Evolutionary conservation across 352 stramenopile species (phyloP).

Genomic region (Globisporangium carolinianum): DNA sequence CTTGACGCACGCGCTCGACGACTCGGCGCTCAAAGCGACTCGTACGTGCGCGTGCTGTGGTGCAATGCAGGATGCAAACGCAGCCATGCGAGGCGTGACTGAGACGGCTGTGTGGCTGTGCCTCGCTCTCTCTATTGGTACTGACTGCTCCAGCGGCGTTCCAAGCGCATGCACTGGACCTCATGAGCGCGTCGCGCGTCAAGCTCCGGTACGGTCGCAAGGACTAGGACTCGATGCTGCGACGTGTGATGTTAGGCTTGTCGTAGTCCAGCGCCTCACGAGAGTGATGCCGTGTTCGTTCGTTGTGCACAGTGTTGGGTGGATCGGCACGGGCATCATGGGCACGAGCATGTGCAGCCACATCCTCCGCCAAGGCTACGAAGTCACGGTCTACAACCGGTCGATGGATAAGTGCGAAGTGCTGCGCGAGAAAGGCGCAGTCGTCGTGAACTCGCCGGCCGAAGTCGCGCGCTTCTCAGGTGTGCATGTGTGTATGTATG

Average conservation of each 20-base stretch:
- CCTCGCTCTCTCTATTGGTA: neutral
- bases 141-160: conserved; percentile 30
- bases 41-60: conserved; percentile 18
- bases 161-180: conserved; percentile 45
- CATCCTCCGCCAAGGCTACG: conserved; percentile 79
- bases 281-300: neutral
- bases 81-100: neutral
- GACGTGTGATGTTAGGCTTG: neutral
- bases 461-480: conserved; percentile 75
- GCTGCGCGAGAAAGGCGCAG: conserved; percentile 70
- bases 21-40: conserved; percentile 41
- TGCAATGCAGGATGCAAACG: too few relatives aligned
- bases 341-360: conserved; percentile 85
- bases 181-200: conserved; percentile 43
- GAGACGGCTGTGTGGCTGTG: neutral
- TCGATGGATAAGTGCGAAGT: conserved; percentile 74
- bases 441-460: conserved; percentile 60
- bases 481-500: conserved; percentile 7
- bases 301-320: conserved; percentile 49
- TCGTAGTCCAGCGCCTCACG: neutral
- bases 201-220: conserved; percentile 43
- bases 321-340: conserved; percentile 87
- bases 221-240: neutral
- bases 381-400: conserved; percentile 84
- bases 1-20: conserved; percentile 41